phyloP scores from a whole-genome alignment of 768 basidiomycete species.

The Amanita exitialis region DNA sequence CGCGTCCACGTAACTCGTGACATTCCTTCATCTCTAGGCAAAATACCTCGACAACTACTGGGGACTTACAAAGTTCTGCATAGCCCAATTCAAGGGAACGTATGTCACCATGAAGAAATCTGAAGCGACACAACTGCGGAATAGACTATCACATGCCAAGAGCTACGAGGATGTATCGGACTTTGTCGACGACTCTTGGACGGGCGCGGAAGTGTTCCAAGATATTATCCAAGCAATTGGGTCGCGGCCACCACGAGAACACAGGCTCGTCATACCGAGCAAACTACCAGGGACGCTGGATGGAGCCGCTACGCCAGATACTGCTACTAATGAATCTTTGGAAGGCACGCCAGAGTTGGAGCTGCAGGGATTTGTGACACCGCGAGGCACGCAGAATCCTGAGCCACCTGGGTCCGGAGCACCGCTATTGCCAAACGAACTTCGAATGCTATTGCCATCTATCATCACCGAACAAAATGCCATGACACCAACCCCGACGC shows the following conservation, averaged over 20 bases:
- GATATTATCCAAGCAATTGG: slow-evolving; percentile 45
- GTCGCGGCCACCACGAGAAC: slow-evolving; percentile 27
- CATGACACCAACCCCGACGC: slow-evolving; percentile 25
- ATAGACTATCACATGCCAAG: slow-evolving; percentile 51
- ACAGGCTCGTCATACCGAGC: slow-evolving; percentile 21
- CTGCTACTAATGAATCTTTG: background rate
- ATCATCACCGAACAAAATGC: slow-evolving; percentile 32
- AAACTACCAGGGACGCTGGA: slow-evolving; percentile 16
- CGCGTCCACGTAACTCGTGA: background rate
- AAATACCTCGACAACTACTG: slow-evolving; percentile 74
- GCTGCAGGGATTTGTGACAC: slow-evolving; percentile 24
- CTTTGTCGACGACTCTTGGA: slow-evolving; percentile 37
- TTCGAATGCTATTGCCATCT: slow-evolving; percentile 25
- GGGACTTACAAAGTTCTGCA: slow-evolving; percentile 82
- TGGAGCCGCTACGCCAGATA: slow-evolving; percentile 1
- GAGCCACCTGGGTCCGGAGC: slow-evolving; percentile 45
- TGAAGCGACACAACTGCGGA: slow-evolving; percentile 45
- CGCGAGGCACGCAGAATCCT: slow-evolving; percentile 44
- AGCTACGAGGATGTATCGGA: slow-evolving; percentile 43
- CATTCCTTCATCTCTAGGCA: slow-evolving; percentile 29
- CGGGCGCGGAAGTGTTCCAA: slow-evolving; percentile 52
- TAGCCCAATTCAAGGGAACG: slow-evolving; percentile 69
- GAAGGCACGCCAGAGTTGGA: slow-evolving; percentile 13
- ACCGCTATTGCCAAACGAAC: slow-evolving; percentile 35
- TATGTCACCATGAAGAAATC: slow-evolving; percentile 47